These are phyloP conservation scores for Isabelozyma heimii DNA, from an alignment of 805 yeast species.

Conservation along the genomic window DNA sequence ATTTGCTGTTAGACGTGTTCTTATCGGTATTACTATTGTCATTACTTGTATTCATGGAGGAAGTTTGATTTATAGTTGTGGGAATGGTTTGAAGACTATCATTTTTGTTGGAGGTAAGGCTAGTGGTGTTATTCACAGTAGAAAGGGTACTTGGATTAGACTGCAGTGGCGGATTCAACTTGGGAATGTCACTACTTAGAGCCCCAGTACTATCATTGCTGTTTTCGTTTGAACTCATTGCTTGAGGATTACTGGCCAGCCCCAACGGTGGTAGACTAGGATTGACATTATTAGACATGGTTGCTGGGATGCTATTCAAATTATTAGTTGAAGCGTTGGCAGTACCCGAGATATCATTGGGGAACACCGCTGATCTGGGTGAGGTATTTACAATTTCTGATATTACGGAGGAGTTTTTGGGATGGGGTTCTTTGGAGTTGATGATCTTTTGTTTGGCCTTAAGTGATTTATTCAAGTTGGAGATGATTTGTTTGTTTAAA, in stretches of 20 bases:
- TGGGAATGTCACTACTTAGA: background rate
- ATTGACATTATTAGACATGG: background rate
- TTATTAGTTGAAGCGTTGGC: background rate
- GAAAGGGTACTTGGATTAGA: background rate
- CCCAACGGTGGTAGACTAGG: no score
- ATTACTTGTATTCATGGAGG: background rate
- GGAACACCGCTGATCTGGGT: constrained; percentile 24
- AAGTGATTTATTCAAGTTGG: constrained; percentile 41
- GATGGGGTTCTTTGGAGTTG: constrained; percentile 32
- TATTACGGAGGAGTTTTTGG: constrained; percentile 32
- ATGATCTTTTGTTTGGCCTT: constrained; percentile 43
- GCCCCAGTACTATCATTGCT: background rate
- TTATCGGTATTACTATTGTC: background rate
- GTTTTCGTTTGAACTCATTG: background rate
- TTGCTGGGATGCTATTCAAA: background rate
- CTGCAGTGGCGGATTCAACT: background rate
- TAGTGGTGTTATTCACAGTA: background rate
- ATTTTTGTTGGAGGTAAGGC: background rate
- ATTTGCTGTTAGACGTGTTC: constrained; percentile 7
- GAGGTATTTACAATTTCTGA: constrained; percentile 36
- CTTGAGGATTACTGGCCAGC: no score
- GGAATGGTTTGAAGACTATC: background rate
- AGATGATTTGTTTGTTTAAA: constrained; percentile 29
- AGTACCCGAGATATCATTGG: constrained; percentile 5
- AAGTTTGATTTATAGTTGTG: background rate